These are phyloP conservation scores for Termitomyces heimii DNA, from an alignment of 768 basidiomycete species.

Conservation along the genomic window DNA sequence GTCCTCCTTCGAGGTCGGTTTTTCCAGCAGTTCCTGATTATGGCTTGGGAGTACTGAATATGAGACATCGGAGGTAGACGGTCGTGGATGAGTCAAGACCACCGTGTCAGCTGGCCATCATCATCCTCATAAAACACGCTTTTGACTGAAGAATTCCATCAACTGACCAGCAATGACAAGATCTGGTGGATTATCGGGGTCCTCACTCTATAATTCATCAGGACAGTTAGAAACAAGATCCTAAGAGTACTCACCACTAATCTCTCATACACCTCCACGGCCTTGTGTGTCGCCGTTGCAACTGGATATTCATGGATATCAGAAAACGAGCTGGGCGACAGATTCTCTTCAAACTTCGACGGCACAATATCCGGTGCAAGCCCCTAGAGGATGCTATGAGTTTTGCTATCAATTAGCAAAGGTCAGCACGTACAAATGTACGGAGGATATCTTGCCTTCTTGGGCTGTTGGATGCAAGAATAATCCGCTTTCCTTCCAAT, in stretches of 20 bases:
- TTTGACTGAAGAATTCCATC: background rate
- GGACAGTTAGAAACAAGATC: background rate
- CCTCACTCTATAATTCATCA: constrained; percentile 28
- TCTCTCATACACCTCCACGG: constrained; percentile 81
- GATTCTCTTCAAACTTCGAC: no score
- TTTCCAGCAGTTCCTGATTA: constrained; percentile 81
- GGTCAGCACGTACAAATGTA: no score
- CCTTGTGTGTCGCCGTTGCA: constrained; percentile 74
- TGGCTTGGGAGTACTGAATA: constrained; percentile 46
- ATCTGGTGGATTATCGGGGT: constrained; percentile 69
- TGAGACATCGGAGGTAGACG: constrained; percentile 49
- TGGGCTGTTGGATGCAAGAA: constrained; percentile 88
- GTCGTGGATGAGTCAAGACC: constrained; percentile 74
- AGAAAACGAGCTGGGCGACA: constrained; percentile 65
- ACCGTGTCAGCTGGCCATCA: constrained; percentile 79
- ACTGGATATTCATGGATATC: constrained; percentile 72
- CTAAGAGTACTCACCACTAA: constrained; percentile 47
- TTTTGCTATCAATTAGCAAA: no score
- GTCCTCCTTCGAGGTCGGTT: constrained; percentile 73
- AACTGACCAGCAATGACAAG: constrained; percentile 67
- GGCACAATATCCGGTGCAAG: no score
- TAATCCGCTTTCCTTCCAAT: constrained; percentile 68
- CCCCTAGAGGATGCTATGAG: no score
- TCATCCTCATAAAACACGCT: background rate
- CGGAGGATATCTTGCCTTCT: no score